Percentiles rank a stretch among this genome's conserved stretches.
Evolutionary conservation across 805 yeast species (phyloP).

Genomic region (Pichia scutulata): DNA sequence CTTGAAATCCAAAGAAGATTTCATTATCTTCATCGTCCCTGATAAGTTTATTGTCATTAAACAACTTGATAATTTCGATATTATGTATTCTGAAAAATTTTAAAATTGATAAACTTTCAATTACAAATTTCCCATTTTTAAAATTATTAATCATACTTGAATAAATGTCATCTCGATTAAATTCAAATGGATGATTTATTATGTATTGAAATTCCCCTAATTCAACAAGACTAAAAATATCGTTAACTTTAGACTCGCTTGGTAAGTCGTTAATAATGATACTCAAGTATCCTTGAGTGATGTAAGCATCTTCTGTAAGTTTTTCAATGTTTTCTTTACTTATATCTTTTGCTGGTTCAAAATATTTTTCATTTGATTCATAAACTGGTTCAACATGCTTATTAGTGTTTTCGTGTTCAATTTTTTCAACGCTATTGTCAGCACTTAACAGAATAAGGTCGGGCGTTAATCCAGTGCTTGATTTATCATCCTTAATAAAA

Average conservation of each 20-base stretch:
- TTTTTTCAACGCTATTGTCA: neutral
- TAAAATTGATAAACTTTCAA: neutral
- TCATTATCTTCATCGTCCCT: neutral
- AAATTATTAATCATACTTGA: neutral
- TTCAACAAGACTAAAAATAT: neutral
- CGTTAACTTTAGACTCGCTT: neutral
- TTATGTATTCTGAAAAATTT: neutral
- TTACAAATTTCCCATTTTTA: neutral
- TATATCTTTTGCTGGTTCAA: neutral
- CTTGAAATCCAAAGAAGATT: conserved; percentile 1
- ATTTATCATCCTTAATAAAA: neutral
- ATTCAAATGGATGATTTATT: neutral
- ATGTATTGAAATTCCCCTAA: neutral
- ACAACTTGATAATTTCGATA: neutral
- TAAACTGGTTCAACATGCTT: neutral
- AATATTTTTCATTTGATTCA: neutral
- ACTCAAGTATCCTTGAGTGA: conserved; percentile 5
- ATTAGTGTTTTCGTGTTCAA: neutral
- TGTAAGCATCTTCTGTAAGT: conserved; percentile 4
- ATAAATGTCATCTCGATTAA: neutral
- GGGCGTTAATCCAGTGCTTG: conserved; percentile 13
- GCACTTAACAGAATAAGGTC: conserved; percentile 12
- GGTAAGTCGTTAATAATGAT: neutral
- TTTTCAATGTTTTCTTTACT: neutral
- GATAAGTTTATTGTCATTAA: neutral